These are phyloP conservation scores for Corymbia calophylla DNA, from an alignment of 441 rosid genomes.

Conservation along the genomic window DNA sequence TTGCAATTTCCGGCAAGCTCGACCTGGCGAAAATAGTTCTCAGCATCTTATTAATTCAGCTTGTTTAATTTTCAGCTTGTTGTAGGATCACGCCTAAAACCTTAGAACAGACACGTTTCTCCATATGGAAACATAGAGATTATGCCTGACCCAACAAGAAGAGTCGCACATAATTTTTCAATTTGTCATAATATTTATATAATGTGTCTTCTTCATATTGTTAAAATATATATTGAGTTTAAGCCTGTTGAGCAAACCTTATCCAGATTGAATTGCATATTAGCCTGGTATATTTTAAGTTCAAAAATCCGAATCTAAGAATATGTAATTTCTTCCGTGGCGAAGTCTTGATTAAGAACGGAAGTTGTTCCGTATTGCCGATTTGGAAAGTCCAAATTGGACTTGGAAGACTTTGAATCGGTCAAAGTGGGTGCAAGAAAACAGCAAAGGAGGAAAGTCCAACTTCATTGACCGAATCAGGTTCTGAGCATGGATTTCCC, in stretches of 20 bases:
- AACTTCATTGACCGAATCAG: not conserved
- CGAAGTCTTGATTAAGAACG: not conserved
- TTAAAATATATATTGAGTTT: too few relatives aligned
- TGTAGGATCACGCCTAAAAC: too few relatives aligned
- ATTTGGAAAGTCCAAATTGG: not conserved
- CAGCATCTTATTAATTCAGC: too few relatives aligned
- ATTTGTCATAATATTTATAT: too few relatives aligned
- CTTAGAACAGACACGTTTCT: not conserved
- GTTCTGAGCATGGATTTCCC: not conserved
- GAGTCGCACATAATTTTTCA: too few relatives aligned
- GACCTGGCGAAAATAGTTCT: too few relatives aligned
- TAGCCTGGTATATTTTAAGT: not conserved
- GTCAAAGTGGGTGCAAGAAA: not conserved
- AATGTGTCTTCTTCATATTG: too few relatives aligned
- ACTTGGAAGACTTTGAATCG: not conserved
- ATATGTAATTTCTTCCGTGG: not conserved
- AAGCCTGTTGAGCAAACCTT: accelerated
- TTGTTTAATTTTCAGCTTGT: too few relatives aligned
- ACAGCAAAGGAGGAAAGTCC: not conserved
- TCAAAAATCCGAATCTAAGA: too few relatives aligned
- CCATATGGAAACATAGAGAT: not conserved
- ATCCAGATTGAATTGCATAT: not conserved
- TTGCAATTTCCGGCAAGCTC: too few relatives aligned
- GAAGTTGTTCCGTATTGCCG: not conserved
- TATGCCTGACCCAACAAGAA: too few relatives aligned